phyloP scores from a whole-genome alignment of 495 filamentous ascomycete genomes.

The Hypomontagnella submonticulosa region DNA sequence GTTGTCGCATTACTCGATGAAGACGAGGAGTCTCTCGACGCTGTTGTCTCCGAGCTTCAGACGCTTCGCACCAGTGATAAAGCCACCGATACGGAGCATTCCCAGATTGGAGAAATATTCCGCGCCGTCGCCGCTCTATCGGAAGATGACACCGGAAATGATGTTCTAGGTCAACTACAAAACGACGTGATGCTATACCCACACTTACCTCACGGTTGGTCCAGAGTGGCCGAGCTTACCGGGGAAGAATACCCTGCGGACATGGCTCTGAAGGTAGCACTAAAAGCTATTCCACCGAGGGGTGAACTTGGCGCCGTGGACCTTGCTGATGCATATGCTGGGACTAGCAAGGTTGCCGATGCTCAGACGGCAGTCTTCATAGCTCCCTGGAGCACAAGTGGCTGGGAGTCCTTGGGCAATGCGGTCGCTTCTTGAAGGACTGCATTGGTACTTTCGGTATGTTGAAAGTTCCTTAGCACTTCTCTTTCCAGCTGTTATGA shows the following conservation, averaged over 20 bases:
- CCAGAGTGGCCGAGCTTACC: conserved; percentile 66
- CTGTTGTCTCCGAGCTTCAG: conserved; percentile 81
- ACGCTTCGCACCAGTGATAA: conserved; percentile 71
- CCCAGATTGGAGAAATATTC: conserved; percentile 59
- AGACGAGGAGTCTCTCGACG: conserved; percentile 80
- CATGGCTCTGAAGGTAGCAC: conserved; percentile 84
- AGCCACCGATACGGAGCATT: conserved; percentile 57
- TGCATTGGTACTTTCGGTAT: conserved; percentile 27
- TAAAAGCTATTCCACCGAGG: conserved; percentile 73
- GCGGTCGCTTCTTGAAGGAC: conserved; percentile 40
- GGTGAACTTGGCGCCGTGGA: conserved; percentile 74
- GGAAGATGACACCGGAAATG: conserved; percentile 46
- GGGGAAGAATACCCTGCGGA: conserved; percentile 70
- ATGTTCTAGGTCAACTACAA: conserved; percentile 65
- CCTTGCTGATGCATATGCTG: conserved; percentile 79
- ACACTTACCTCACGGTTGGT: conserved; percentile 79
- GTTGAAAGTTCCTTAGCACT: conserved; percentile 9
- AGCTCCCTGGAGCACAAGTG: conserved; percentile 77
- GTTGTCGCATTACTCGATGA: conserved; percentile 82
- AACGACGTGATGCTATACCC: conserved; percentile 82
- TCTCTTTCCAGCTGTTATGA: conserved; percentile 34
- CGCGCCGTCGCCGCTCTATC: conserved; percentile 55
- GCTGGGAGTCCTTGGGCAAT: conserved; percentile 66
- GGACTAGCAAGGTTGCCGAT: conserved; percentile 75
- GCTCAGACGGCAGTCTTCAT: conserved; percentile 81